Evolutionary conservation across 1,284 basidiomycete genomes (phyloP).

Genomic region (Psilocybe mexicana): DNA sequence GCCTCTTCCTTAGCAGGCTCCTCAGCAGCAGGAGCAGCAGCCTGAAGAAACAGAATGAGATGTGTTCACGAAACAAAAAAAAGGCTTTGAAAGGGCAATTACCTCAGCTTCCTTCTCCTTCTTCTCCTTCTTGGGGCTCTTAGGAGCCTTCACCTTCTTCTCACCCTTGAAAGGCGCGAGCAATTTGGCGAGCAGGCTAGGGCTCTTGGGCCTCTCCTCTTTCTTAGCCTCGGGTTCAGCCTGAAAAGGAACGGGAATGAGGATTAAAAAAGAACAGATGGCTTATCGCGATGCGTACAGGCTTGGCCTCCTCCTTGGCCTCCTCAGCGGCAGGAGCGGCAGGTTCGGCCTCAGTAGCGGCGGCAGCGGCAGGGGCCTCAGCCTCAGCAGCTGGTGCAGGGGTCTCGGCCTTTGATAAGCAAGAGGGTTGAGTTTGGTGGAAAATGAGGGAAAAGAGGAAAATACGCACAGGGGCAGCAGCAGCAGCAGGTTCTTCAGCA

Average conservation of each 20-base stretch:
- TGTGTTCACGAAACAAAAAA: constrained; percentile 10
- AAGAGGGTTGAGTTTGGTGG: not conserved
- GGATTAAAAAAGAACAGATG: constrained; percentile 8
- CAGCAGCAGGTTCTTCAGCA: constrained; percentile 41
- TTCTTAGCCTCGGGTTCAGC: constrained; percentile 54
- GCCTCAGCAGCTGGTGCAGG: constrained; percentile 42
- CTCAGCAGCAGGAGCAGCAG: constrained; percentile 41
- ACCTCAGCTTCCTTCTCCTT: constrained; percentile 59
- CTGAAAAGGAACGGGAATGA: constrained; percentile 21
- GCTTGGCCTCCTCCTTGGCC: constrained; percentile 60
- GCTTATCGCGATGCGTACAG: constrained; percentile 44
- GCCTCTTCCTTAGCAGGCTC: constrained; percentile 47
- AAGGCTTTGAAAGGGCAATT: constrained; percentile 7
- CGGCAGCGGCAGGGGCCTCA: constrained; percentile 38
- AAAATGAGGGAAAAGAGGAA: constrained; percentile 13
- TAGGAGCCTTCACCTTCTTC: constrained; percentile 64
- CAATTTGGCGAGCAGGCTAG: constrained; percentile 68
- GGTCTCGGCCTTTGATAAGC: constrained; percentile 36
- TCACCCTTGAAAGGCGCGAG: constrained; percentile 75
- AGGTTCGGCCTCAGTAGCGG: constrained; percentile 27
- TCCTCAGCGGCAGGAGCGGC: constrained; percentile 34
- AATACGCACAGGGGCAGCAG: constrained; percentile 36
- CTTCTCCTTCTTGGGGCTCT: constrained; percentile 72
- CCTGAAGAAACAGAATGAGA: constrained; percentile 22
- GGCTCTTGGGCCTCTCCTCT: constrained; percentile 77